phyloP scores from a whole-genome alignment of 2,329 filamentous ascomycete genomes.

The Hypoxylon sp. region DNA sequence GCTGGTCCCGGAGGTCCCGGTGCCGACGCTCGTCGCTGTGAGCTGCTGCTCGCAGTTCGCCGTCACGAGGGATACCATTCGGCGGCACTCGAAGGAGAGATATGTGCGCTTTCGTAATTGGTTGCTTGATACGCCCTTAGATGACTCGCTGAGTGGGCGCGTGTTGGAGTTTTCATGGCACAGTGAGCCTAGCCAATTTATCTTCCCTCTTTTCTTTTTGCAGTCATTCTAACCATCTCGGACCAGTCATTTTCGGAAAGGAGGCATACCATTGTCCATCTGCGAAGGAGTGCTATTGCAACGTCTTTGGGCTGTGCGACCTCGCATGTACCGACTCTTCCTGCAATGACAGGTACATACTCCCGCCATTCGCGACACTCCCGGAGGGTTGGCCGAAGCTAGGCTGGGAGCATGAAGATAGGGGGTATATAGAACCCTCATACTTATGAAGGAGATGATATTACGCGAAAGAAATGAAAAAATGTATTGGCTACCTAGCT shows the following conservation, averaged over 20 bases:
- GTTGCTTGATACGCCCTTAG: slow-evolving; percentile 69
- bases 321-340: slow-evolving; percentile 60
- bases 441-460: slow-evolving; percentile 1
- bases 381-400: slow-evolving; percentile 74
- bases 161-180: slow-evolving; percentile 78
- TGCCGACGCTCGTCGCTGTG: slow-evolving; percentile 67
- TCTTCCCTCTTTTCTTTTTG: slow-evolving; percentile 11
- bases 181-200: slow-evolving; percentile 59
- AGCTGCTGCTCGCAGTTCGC: slow-evolving; percentile 78
- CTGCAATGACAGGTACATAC: slow-evolving; percentile 71
- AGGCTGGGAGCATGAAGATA: slow-evolving; percentile 65
- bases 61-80: slow-evolving; percentile 68
- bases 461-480: neutral
- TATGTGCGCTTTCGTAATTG: slow-evolving; percentile 72
- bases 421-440: slow-evolving; percentile 23
- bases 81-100: slow-evolving; percentile 63
- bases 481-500: neutral
- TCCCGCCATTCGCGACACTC: slow-evolving; percentile 71
- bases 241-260: slow-evolving; percentile 71
- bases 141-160: slow-evolving; percentile 70
- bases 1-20: slow-evolving; percentile 58
- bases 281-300: slow-evolving; percentile 75
- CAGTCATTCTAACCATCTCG: neutral
- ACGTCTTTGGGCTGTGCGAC: slow-evolving; percentile 74
- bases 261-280: slow-evolving; percentile 72